A percentile compares a stretch with the other conserved stretches of the same genome.
phyloP scores from a whole-genome alignment of 1,139 yeast genomes.

The Kodamaea suecica region DNA sequence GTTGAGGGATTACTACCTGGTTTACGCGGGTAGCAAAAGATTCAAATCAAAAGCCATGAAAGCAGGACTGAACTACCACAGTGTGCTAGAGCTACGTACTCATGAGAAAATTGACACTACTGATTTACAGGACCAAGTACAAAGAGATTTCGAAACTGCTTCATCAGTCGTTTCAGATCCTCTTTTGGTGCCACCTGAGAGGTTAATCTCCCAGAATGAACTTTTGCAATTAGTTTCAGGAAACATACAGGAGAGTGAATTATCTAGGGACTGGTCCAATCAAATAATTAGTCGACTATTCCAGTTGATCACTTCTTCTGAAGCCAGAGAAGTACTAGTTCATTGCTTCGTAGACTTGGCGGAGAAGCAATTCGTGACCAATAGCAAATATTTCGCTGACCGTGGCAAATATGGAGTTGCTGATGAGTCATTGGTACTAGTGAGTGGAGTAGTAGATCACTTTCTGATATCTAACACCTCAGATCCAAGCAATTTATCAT shows the following conservation, averaged over 20 bases:
- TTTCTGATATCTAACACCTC: conserved; percentile 23
- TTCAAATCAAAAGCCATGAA: conserved; percentile 11
- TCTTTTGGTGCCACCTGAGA: background rate
- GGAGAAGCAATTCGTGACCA: conserved; percentile 20
- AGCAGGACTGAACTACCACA: conserved; percentile 13
- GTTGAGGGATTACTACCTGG: conserved; percentile 19
- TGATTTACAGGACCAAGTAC: conserved; percentile 5
- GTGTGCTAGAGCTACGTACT: conserved; percentile 11
- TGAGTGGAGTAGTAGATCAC: conserved; percentile 65
- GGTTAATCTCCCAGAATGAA: background rate
- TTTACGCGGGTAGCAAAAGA: conserved; percentile 19
- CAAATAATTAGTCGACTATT: conserved; percentile 32
- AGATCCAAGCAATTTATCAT: conserved; percentile 17
- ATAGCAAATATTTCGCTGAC: background rate
- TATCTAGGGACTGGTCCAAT: conserved; percentile 35
- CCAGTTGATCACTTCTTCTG: conserved; percentile 42
- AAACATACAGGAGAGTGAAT: conserved; percentile 15
- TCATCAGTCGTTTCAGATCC: conserved; percentile 1
- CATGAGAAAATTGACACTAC: conserved; percentile 13
- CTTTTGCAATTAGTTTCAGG: conserved; percentile 12
- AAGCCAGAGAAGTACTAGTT: conserved; percentile 59
- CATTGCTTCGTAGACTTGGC: conserved; percentile 48
- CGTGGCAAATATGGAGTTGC: background rate
- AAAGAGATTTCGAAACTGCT: background rate
- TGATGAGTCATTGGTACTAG: conserved; percentile 32